These are phyloP conservation scores for Conticribra guillardii DNA, from an alignment of 108 stramenopile genomes.

Conservation along the genomic window DNA sequence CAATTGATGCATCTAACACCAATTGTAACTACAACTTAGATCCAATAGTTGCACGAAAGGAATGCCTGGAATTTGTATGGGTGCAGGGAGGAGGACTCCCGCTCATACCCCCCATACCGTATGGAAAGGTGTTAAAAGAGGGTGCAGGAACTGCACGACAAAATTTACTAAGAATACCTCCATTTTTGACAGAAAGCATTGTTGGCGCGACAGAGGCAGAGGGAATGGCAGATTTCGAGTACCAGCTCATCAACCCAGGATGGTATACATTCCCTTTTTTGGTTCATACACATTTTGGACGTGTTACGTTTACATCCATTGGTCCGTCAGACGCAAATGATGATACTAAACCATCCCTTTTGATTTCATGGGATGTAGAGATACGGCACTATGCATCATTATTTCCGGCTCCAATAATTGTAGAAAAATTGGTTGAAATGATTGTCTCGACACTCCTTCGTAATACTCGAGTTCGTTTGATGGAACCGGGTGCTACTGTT, in stretches of 20 bases:
- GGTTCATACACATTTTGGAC: constrained; percentile 51
- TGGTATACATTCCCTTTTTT: constrained; percentile 55
- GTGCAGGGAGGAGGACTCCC: constrained; percentile 50
- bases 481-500: constrained; percentile 46
- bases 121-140: constrained; percentile 27
- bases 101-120: constrained; percentile 41
- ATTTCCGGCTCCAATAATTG: constrained; percentile 31
- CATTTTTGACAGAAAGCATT: constrained; percentile 45
- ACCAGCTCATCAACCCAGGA: constrained; percentile 45
- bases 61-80: constrained; percentile 54
- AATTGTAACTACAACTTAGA: constrained; percentile 7
- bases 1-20: constrained; percentile 4
- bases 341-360: constrained; percentile 1
- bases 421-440: constrained; percentile 51
- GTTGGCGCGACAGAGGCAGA: constrained; percentile 26
- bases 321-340: constrained; percentile 3
- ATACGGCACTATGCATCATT: constrained; percentile 38
- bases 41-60: constrained; percentile 23
- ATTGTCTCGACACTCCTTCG: constrained; percentile 46
- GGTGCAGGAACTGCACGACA: constrained; percentile 25
- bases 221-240: constrained; percentile 9
- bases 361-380: constrained; percentile 52
- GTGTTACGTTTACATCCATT: constrained; percentile 36
- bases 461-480: constrained; percentile 37
- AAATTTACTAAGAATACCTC: constrained; percentile 48